Conservation (phyloP, 768 basidiomycete genomes). For the Boletus pseudo-olivaceus region DNA sequence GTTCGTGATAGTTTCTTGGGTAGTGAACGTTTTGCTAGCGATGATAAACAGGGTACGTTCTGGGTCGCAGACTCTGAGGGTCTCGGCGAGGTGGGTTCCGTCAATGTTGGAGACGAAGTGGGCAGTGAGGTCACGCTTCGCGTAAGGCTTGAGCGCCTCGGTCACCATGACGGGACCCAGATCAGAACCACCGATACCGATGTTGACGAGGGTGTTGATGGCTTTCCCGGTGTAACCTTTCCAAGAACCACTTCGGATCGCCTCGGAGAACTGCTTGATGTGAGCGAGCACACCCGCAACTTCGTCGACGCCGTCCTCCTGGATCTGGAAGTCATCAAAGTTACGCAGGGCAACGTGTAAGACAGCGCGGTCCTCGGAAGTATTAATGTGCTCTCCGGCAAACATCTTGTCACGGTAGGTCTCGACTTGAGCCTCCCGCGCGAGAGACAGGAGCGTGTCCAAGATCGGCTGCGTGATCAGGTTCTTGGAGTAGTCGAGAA, state of each 20-base stretch:
- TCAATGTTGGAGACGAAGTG: conserved; percentile 98
- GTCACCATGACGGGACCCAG: conserved; percentile 99
- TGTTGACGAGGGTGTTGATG: conserved; percentile 95
- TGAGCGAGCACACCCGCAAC: conserved; percentile 82
- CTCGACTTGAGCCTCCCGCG: conserved; percentile 84
- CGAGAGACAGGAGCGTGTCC: conserved; percentile 71
- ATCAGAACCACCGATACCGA: conserved; percentile 98
- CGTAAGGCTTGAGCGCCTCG: conserved; percentile 92
- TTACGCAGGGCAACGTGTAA: conserved; percentile 91
- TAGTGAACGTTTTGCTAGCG: conserved; percentile 99
- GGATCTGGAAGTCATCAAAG: conserved; percentile 72
- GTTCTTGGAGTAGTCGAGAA: conserved; percentile 98
- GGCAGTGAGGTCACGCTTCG: conserved; percentile 81
- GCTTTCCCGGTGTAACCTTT: conserved; percentile 96
- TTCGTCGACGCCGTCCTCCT: conserved; percentile 78
- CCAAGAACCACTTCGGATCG: conserved; percentile 84
- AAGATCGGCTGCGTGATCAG: conserved; percentile 85
- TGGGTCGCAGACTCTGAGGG: conserved; percentile 72
- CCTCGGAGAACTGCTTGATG: conserved; percentile 86
- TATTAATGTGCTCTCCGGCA: conserved; percentile 95
- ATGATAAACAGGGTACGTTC: conserved; percentile 97
- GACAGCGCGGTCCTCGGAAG: conserved; percentile 95
- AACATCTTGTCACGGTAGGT: conserved; percentile 89
- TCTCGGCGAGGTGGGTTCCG: conserved; percentile 95
- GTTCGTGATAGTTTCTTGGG: conserved; percentile 99